Evolutionary conservation across 2,329 filamentous ascomycete species (phyloP).

Genomic region (Fusarium albidum): DNA sequence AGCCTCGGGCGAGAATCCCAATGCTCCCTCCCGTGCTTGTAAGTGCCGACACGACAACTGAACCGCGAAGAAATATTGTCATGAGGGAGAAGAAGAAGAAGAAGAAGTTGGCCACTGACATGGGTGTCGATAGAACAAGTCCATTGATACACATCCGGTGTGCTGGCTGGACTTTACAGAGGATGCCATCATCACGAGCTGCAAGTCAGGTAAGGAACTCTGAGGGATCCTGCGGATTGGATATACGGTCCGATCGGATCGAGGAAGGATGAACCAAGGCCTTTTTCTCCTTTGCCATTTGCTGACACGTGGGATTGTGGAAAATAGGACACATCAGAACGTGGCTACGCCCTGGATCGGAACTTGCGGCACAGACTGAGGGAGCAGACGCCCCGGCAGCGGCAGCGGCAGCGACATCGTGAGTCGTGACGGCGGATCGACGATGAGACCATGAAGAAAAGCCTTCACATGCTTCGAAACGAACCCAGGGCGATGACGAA

Average conservation of each 20-base stretch:
- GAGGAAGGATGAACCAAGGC: constrained; percentile 3
- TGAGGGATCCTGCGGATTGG: not conserved
- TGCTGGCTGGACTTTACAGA: constrained; percentile 95
- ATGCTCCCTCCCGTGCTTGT: constrained; percentile 92
- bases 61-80: not conserved
- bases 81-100: too few species aligned
- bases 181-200: constrained; percentile 90
- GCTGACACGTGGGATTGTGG: constrained; percentile 30
- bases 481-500: constrained; percentile 18
- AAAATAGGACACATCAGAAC: constrained; percentile 75
- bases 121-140: constrained; percentile 68
- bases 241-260: constrained; percentile 15
- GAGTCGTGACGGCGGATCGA: constrained; percentile 25
- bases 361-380: constrained; percentile 37
- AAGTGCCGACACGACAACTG: constrained; percentile 43
- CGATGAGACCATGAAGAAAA: constrained; percentile 18
- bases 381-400: constrained; percentile 30
- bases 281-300: constrained; percentile 4
- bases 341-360: constrained; percentile 69
- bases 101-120: constrained; percentile 26
- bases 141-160: constrained; percentile 84
- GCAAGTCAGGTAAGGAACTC: constrained; percentile 77
- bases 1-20: constrained; percentile 83
- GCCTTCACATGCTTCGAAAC: constrained; percentile 15
- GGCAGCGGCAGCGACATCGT: too few species aligned